Evolutionary conservation across 306 rosid genomes (phyloP).

Genomic region (Chamaecrista fasciculata): DNA sequence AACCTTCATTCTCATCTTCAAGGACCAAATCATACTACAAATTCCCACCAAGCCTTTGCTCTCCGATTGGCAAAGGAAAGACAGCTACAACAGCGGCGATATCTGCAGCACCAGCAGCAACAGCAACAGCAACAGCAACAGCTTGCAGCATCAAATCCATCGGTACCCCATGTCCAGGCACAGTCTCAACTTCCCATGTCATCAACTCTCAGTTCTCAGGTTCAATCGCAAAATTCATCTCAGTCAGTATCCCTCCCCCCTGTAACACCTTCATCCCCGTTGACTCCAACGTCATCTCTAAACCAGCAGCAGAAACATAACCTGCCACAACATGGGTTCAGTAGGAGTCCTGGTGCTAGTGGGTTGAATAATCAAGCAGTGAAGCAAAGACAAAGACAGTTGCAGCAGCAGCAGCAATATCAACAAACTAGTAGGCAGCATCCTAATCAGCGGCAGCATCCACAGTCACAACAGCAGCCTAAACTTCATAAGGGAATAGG

Average conservation of each 20-base stretch:
- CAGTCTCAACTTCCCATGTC: conserved; percentile 63
- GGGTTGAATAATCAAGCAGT: conserved; percentile 60
- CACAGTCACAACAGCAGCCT: conserved; percentile 66
- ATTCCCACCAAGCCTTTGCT: conserved; percentile 58
- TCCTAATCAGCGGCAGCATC: conserved; percentile 63
- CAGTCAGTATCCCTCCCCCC: conserved; percentile 51
- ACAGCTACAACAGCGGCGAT: conserved; percentile 61
- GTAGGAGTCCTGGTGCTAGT: conserved; percentile 50
- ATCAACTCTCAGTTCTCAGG: conserved; percentile 52
- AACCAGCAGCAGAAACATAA: conserved; percentile 78
- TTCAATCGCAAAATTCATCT: conserved; percentile 56
- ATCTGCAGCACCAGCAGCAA: conserved; percentile 44
- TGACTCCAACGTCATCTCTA: conserved; percentile 55
- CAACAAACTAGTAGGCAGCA: conserved; percentile 78
- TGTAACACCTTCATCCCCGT: conserved; percentile 53
- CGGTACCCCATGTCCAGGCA: conserved; percentile 57
- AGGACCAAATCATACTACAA: conserved; percentile 54
- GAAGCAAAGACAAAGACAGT: conserved; percentile 62
- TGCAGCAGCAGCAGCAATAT: conserved; percentile 53
- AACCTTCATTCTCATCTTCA: conserved; percentile 69
- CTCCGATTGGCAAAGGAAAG: conserved; percentile 59
- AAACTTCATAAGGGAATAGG: conserved; percentile 68
- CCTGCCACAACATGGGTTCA: conserved; percentile 54
- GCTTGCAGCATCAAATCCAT: conserved; percentile 57
- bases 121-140: conserved; percentile 35